Evolutionary conservation across 164 flowering plant genomes (phyloP).

Genomic region (Cinnamomum chago): DNA sequence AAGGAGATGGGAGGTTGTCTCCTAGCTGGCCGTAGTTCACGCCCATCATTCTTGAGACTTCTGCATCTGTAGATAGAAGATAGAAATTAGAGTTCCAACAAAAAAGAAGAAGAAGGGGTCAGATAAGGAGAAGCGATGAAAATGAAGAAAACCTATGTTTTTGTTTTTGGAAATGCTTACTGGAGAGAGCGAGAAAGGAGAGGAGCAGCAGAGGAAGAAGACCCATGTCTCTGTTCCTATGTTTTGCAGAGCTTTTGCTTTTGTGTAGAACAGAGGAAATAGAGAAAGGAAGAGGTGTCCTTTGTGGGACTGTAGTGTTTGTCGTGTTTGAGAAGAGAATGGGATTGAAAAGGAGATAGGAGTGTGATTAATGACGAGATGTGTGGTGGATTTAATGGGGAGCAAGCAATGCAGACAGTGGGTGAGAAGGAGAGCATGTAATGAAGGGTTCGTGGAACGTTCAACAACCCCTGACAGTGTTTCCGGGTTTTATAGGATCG

Average conservation of each 20-base stretch:
- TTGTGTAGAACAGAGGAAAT: neutral
- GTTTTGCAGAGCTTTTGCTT: neutral
- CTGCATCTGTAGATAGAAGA: slow-evolving; percentile 42
- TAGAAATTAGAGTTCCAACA: slow-evolving; percentile 1
- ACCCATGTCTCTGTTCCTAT: slow-evolving; percentile 4
- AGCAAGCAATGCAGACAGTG: neutral
- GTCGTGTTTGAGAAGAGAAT: neutral
- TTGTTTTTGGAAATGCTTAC: slow-evolving; percentile 17
- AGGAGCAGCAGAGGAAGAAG: slow-evolving; percentile 15
- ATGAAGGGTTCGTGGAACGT: neutral
- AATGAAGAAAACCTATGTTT: neutral
- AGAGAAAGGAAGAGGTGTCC: neutral
- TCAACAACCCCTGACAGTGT: neutral
- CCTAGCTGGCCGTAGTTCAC: slow-evolving; percentile 82
- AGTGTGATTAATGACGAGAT: neutral
- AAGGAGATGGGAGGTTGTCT: slow-evolving; percentile 72
- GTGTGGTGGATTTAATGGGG: neutral
- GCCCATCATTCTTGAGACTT: slow-evolving; percentile 42
- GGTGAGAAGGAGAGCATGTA: neutral
- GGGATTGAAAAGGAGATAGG: neutral
- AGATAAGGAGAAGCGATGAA: neutral
- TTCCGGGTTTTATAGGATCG: no score
- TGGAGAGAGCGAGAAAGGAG: slow-evolving; percentile 17
- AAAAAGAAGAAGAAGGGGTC: neutral
- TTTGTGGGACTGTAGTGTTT: neutral